phyloP scores from a whole-genome alignment of 257 asterid genomes.

The Rhazya stricta region DNA sequence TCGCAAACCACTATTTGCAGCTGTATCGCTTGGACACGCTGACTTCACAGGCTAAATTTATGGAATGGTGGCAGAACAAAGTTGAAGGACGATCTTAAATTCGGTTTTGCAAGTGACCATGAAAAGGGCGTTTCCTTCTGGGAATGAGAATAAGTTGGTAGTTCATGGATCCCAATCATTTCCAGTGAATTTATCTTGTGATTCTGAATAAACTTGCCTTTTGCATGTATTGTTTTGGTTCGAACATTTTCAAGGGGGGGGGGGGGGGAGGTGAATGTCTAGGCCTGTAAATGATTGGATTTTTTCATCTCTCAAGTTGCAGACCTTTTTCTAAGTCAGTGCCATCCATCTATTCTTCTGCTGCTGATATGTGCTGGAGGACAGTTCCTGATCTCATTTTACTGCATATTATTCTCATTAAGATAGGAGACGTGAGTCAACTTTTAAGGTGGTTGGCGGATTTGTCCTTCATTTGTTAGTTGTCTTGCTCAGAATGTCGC shows the following conservation, averaged over 20 bases:
- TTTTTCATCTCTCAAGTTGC: neutral
- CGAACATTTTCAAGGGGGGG: no score
- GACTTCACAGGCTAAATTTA: conserved; percentile 77
- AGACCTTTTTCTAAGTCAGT: neutral
- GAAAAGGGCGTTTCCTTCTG: neutral
- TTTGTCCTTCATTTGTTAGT: no score
- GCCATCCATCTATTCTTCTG: neutral
- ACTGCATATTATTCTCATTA: no score
- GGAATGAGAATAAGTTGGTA: conserved; percentile 7
- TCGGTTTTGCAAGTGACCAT: conserved; percentile 1
- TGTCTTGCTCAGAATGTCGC: no score
- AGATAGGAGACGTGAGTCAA: no score
- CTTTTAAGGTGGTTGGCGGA: no score
- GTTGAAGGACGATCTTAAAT: conserved; percentile 30
- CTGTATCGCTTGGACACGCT: conserved; percentile 62
- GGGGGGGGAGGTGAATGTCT: no score
- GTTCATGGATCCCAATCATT: neutral
- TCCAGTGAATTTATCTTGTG: neutral
- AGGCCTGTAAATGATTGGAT: neutral
- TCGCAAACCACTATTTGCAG: conserved; percentile 76
- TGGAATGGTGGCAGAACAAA: conserved; percentile 87
- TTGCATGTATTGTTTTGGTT: neutral
- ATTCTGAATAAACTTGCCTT: neutral
- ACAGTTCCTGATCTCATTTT: no score
- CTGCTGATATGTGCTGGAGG: no score